Evolutionary conservation across 2,329 filamentous ascomycete species (phyloP).

Genomic region (Fusarium chuoi): DNA sequence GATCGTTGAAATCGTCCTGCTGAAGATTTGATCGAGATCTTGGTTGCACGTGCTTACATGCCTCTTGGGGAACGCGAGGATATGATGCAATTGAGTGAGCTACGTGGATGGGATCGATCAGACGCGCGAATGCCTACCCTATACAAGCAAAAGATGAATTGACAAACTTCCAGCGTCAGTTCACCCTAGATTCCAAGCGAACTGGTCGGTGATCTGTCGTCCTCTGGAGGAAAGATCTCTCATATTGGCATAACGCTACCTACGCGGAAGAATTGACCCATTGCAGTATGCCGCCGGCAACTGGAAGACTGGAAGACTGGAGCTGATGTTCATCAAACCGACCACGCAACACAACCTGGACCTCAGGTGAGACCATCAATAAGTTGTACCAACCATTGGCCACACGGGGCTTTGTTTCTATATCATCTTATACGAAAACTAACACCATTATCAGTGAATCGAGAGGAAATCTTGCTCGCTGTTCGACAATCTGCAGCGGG

Average conservation of each 20-base stretch:
- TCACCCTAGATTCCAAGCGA: conserved; percentile 60
- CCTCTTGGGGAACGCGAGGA: rapidly evolving
- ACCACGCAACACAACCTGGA: conserved; percentile 71
- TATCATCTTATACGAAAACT: conserved; percentile 72
- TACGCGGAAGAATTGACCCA: conserved; percentile 73
- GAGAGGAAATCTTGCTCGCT: conserved; percentile 25
- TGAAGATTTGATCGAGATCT: conserved; percentile 8
- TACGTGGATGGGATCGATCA: no score
- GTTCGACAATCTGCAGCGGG: conserved; percentile 52
- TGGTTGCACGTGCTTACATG: not conserved
- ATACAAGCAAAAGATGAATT: not conserved
- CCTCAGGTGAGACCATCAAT: conserved; percentile 67
- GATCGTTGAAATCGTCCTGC: not conserved
- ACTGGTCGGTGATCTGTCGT: conserved; percentile 66
- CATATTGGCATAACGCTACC: conserved; percentile 63
- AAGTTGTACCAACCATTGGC: conserved; percentile 63
- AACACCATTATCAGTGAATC: conserved; percentile 63
- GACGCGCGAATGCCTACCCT: not conserved
- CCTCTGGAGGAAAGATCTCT: conserved; percentile 70
- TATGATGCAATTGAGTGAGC: not conserved
- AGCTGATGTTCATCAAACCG: conserved; percentile 74
- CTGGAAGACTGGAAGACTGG: conserved; percentile 68
- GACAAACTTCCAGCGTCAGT: not conserved
- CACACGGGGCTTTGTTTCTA: conserved; percentile 68
- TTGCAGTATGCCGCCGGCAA: conserved; percentile 71